These are phyloP conservation scores for Sporobolomyces pararoseus DNA, from an alignment of 768 basidiomycete species.

Conservation along the genomic window DNA sequence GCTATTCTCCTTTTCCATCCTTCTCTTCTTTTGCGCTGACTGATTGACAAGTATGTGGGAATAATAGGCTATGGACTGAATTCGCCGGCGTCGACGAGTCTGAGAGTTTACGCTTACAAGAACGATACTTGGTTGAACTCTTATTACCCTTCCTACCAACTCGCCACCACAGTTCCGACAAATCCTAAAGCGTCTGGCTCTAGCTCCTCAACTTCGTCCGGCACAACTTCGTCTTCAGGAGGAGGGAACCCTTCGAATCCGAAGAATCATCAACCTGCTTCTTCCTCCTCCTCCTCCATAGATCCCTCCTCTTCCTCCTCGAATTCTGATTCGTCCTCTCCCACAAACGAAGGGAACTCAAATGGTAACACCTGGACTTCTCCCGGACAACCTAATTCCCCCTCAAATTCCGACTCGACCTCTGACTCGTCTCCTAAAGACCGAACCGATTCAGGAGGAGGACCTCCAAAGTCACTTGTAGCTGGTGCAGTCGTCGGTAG, in stretches of 20 bases:
- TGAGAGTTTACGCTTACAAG: slow-evolving; percentile 18
- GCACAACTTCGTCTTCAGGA: not conserved
- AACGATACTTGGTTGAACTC: slow-evolving; percentile 35
- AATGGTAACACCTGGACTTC: not conserved
- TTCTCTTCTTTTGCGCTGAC: not conserved
- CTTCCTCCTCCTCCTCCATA: too few species aligned
- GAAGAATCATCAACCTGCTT: not conserved
- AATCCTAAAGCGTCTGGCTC: slow-evolving; percentile 35
- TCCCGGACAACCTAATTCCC: not conserved
- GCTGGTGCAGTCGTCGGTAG: slow-evolving; percentile 33
- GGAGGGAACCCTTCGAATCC: not conserved
- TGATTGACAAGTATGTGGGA: not conserved
- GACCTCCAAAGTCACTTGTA: slow-evolving; percentile 8
- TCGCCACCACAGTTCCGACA: not conserved
- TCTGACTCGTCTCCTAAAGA: not conserved
- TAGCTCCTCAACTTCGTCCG: not conserved
- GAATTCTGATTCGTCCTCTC: not conserved
- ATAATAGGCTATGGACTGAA: slow-evolving; percentile 31
- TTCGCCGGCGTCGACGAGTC: slow-evolving; percentile 1
- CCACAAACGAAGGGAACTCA: not conserved
- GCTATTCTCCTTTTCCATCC: not conserved
- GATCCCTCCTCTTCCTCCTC: not conserved
- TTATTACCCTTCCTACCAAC: slow-evolving; percentile 30
- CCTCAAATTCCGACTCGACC: not conserved
- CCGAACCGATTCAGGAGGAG: not conserved